Evolutionary conservation across 2,329 filamentous ascomycete genomes (phyloP).

Genomic region (Neopestalotiopsis clavispora): DNA sequence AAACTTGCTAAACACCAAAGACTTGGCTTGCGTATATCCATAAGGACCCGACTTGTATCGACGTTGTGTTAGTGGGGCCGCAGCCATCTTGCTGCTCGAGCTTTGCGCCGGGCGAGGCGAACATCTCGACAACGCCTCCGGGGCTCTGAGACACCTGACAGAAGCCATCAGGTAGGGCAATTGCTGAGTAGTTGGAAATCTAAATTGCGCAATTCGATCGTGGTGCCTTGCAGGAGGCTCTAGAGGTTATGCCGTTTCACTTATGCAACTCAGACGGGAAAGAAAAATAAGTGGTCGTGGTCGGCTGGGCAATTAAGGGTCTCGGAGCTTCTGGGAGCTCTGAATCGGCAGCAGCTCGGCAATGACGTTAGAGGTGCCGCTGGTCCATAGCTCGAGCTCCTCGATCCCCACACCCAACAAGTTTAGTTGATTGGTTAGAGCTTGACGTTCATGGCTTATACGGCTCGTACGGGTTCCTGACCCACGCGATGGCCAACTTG

Average conservation of each 20-base stretch:
- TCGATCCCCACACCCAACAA: background rate
- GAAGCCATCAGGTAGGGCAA: slow-evolving; percentile 10
- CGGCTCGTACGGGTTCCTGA: background rate
- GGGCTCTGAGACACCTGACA: slow-evolving; percentile 4
- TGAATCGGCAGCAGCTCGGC: slow-evolving; percentile 17
- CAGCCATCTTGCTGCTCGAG: slow-evolving; percentile 19
- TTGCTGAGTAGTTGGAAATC: background rate
- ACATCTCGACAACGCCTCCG: slow-evolving; percentile 1
- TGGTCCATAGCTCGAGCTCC: background rate
- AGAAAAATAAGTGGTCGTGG: background rate
- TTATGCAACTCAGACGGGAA: background rate
- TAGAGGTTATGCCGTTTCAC: background rate
- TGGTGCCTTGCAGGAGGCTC: background rate
- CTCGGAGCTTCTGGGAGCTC: slow-evolving; percentile 3
- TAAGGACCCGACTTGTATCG: slow-evolving; percentile 67
- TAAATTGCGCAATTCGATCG: background rate
- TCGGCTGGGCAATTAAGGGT: background rate
- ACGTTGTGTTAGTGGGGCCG: slow-evolving; percentile 31
- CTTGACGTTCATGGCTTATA: background rate
- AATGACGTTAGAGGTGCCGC: slow-evolving; percentile 19
- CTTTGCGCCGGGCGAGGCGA: slow-evolving; percentile 16
- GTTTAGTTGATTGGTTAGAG: background rate
- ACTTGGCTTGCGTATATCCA: slow-evolving; percentile 84
- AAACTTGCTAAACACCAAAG: slow-evolving; percentile 75
- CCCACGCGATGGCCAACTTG: background rate